Base-by-base conservation (phyloP, 2,329 filamentous ascomycete species). In the Emericellopsis cladophorae region DNA sequence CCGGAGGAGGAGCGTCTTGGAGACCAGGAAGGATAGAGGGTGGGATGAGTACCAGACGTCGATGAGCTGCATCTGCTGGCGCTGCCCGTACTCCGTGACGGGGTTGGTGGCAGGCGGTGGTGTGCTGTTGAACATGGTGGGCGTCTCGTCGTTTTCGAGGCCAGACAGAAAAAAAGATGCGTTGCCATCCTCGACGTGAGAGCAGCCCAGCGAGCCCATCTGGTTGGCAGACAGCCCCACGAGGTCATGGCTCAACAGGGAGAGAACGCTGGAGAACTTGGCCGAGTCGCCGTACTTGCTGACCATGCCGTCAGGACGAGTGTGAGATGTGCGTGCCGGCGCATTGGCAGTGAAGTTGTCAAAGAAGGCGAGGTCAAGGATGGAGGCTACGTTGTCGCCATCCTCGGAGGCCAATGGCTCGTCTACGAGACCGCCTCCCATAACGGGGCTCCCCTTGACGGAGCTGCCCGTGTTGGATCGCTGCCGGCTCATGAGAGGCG, bases 21-120 rank as follows among this genome's bases (percentile, higher is more conserved):
- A 65, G 14, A 65, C 49, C 14, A 64, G 49, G 40, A 59, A 57
- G 8, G 61, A 61, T 7, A 65, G 46, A 22, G 62, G 62, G 36
- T 65, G 62, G 11, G 53, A 45, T 1, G 57, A 60, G 42, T 59
- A 65, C 62, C 62, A 65, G 21, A 65, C 54, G 39, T 65, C 62
- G 35, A 65, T 57, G 21, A 65, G 48, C 40, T 60, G 57, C 7
- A 49, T 57, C 40, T 55, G 52, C 29, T 59, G 56, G 26, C 57
- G 45, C 24, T 51, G 51, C 7, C 55, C 54, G 24, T 58, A 54
- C 34, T 53, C 53, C 22, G 48, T 47, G 5, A 59, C 42, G 16
- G 56, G 55, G 37, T 49, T 56, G 40, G 43, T 46, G 9, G 48
- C 41, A 2, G 45, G 40, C 7, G 48, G 15, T 7, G 31, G 31